Evolutionary conservation across 1,284 basidiomycete genomes (phyloP), one percentile per base, ranked within the genome.

Genomic region (Ceratorhiza oryzae-sativae): DNA sequence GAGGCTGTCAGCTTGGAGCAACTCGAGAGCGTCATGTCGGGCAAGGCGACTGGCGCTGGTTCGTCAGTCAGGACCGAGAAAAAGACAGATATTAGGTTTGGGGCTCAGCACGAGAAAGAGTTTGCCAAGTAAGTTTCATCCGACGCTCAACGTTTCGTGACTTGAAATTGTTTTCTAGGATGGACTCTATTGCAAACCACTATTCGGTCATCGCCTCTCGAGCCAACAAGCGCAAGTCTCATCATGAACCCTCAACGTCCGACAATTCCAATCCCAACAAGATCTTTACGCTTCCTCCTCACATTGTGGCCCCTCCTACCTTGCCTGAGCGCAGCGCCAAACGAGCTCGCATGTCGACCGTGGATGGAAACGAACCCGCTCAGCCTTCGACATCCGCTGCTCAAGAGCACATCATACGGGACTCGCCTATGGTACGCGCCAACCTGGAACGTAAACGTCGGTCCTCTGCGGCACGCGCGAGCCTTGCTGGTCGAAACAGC

Each of bases 141-240:
- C 9, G n/a, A 15, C 8, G 15, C 6, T 30, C 10, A 13, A 15
- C 6, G 13, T 39, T 1, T 36, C 18, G 6, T 53, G 36, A 6
- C 27, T 53, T 74, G 6, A 46, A 27, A 45, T 27, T 8, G 10
- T 48, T 23, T n/a, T 18, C 39, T 27, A 76, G 75, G 82, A 93
- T 93, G 91, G 88, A 91, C 75, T 88, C 90, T 2, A 92, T 93
- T 76, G 83, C 86, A 25, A 83, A 77, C 67, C 87, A 87, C 73
- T 85, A 88, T 72, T 83, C 88, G 13, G 86, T 85, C 60, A 83
- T 83, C 56, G 83, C 86, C 30, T 41, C 56, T 9, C 72, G 65
- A 51, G 74, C 75, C 27, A 75, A 73, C 51, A 79, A 79, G 48
- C 77, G 78, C 46, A 79, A 79, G 68, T 76, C 76, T 13, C 53